Base-by-base conservation (phyloP, 371 early-diverging fungal species). In the Circinella minor region DNA sequence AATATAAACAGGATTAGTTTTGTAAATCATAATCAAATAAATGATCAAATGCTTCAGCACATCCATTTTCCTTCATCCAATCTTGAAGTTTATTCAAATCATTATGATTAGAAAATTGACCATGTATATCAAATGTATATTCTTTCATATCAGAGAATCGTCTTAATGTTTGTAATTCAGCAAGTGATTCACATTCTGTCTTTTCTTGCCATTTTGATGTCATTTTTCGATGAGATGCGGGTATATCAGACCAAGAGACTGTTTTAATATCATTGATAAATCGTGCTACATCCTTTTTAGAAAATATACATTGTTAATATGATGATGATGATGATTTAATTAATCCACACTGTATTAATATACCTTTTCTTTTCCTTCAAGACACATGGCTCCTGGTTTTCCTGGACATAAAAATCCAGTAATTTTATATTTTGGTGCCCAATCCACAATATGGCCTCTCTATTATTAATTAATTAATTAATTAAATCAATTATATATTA, bases 231-330 rank as follows among this genome's bases (percentile, higher is more conserved):
- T 80, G 80, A 4, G 75, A 68, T 18, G 82, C 72, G 8, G 80
- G 78, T 20, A 82, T 74, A 67, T 75, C 73, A 13, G 80, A 74
- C 82, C 82, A 82, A 3, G 80, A 80, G 3, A 78, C 64, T 0
- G 82, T 82, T 61, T 82, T 82, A 48, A 82, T 82, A 61, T 82
- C 82, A 55, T 82, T 78, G 15, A 82, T 69, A 55, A 82, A 82
- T 11, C 63, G 59, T n/a, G 62, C 46, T 0, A 82, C 80, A 27
- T 80, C 63, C 72, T 75, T 39, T 36, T 47, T 9, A 9, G 15
- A 15, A 47, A 11, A 47, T n/a, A n/a, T n/a, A n/a, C 47, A 47
- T 47, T 47, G 2, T 27, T 27, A 27, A 27, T 27, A 27, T 27
- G 27, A 27, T 27, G 27, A 27, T 27, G 27, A 27, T 27, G 2